Percentiles rank a stretch among this genome's conserved stretches.
Conservation (phyloP, 495 filamentous ascomycete genomes). For the Clavariopsis aquatica region DNA sequence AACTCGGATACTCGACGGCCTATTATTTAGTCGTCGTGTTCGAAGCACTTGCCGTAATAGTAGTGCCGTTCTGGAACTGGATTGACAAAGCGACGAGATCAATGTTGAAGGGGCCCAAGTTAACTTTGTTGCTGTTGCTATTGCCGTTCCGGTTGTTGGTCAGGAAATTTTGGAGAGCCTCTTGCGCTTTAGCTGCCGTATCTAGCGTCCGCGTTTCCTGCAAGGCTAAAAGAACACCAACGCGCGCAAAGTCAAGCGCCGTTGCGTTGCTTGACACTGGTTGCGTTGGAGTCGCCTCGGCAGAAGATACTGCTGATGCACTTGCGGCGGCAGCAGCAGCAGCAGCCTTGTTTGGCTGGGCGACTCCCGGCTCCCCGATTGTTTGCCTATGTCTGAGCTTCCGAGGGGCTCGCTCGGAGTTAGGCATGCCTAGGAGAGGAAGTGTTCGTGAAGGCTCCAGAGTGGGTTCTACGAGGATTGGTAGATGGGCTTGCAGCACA, state of each 20-base stretch:
- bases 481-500: slow-evolving; percentile 11
- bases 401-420: slow-evolving; percentile 3
- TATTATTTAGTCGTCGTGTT: background rate
- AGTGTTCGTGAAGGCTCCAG: slow-evolving; percentile 22
- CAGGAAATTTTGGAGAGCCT: slow-evolving; percentile 57
- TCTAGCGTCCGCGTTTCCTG: slow-evolving; percentile 54
- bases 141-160: slow-evolving; percentile 42
- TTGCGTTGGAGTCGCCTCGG: slow-evolving; percentile 17
- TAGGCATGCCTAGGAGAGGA: slow-evolving; percentile 21
- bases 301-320: background rate
- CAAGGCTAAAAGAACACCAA: slow-evolving; percentile 63
- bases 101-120: slow-evolving; percentile 43
- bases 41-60: slow-evolving; percentile 12
- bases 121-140: slow-evolving; percentile 48
- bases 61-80: slow-evolving; percentile 27
- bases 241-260: slow-evolving; percentile 66
- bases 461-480: slow-evolving; percentile 13
- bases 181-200: slow-evolving; percentile 59
- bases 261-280: slow-evolving; percentile 46
- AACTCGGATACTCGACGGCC: too few relatives aligned
- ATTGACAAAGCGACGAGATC: slow-evolving; percentile 22
- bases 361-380: slow-evolving; percentile 4
- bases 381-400: slow-evolving; percentile 15
- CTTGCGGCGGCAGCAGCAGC: slow-evolving; percentile 11
- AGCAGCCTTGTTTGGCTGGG: background rate